phyloP scores from a whole-genome alignment of 345 rosid genomes.

The Excoecaria cochinchinensis region DNA sequence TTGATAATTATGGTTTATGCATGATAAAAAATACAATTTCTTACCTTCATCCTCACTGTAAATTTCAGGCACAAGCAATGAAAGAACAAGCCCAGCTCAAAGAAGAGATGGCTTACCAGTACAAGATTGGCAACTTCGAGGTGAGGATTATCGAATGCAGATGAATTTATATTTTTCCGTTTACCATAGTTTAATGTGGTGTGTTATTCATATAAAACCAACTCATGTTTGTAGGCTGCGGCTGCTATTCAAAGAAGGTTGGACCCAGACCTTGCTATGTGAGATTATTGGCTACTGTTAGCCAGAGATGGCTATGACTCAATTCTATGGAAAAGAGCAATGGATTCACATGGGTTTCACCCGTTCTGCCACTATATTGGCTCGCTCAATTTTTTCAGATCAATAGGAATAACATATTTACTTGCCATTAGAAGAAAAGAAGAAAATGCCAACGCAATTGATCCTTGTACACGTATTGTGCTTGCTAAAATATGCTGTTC shows the following conservation, averaged over 20 bases:
- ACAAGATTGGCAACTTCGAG: conserved; percentile 92
- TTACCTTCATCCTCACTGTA: neutral
- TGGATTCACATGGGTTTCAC: neutral
- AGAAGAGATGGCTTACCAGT: conserved; percentile 93
- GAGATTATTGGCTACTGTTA: neutral
- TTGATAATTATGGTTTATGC: neutral
- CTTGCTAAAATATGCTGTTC: neutral
- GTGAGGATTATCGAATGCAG: conserved; percentile 29
- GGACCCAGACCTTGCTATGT: conserved; percentile 75
- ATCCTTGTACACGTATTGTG: neutral
- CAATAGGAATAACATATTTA: neutral
- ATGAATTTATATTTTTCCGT: neutral
- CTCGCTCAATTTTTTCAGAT: neutral
- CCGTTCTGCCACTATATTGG: neutral
- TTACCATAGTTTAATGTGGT: neutral
- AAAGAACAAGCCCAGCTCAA: conserved; percentile 85
- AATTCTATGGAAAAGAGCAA: neutral
- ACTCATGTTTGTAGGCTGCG: conserved; percentile 48
- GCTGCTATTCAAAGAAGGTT: conserved; percentile 71
- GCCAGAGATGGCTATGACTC: neutral
- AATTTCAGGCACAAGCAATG: conserved; percentile 85
- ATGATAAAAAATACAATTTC: neutral
- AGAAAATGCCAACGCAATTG: neutral
- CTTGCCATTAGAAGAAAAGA: neutral
- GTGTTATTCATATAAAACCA: neutral